These are phyloP conservation scores for Brassica rapa DNA, from an alignment of 345 rosid genomes.

Conservation along the genomic window DNA sequence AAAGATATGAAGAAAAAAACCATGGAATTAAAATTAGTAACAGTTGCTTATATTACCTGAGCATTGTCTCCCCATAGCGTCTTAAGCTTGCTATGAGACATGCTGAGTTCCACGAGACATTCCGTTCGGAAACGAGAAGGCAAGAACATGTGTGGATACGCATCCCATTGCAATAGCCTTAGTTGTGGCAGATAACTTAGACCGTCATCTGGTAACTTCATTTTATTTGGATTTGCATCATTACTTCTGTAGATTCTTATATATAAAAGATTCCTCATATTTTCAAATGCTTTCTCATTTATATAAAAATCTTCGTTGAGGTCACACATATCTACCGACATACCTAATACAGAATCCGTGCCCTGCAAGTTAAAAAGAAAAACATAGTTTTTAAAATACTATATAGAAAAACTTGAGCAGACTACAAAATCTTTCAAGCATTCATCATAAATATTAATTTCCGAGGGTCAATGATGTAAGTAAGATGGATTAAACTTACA, in stretches of 20 bases:
- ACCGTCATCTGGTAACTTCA: not conserved
- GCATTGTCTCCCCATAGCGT: constrained; percentile 3
- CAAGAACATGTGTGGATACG: not conserved
- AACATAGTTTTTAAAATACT: not conserved
- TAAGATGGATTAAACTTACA: not conserved
- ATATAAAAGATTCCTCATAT: not conserved
- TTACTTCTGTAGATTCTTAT: not conserved
- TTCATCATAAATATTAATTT: not conserved
- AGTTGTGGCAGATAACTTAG: constrained; percentile 11
- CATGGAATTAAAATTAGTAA: not conserved
- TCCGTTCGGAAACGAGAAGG: constrained; percentile 5
- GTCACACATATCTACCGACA: not conserved
- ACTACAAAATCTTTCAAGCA: not conserved
- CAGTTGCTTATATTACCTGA: not conserved
- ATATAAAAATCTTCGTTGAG: not conserved
- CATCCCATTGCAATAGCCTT: not conserved
- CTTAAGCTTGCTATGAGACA: constrained; percentile 9
- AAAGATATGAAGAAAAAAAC: not conserved
- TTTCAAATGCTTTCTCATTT: not conserved
- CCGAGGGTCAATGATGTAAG: not conserved
- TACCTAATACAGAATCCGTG: not conserved
- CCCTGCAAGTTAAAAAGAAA: not conserved
- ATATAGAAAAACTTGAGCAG: too few relatives aligned
- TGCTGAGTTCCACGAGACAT: constrained; percentile 5
- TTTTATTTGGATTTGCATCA: not conserved